Evolutionary conservation across 2,329 filamentous ascomycete genomes (phyloP).

Genomic region (Fusarium praegraminearum): DNA sequence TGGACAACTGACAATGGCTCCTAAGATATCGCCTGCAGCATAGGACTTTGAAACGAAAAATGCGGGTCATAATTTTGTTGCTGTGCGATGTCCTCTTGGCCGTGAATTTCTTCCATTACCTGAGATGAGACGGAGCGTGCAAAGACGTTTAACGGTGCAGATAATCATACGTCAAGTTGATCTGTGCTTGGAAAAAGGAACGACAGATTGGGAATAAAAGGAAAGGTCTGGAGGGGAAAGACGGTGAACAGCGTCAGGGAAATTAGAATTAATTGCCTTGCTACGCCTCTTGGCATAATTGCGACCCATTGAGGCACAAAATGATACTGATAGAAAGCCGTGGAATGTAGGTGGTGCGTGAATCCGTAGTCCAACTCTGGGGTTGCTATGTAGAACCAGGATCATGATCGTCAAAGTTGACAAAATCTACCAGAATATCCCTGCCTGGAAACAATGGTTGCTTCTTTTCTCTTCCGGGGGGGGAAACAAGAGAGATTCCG

Average conservation of each 20-base stretch:
- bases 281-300: not conserved
- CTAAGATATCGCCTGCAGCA: not conserved
- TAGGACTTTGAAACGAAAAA: not conserved
- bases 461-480: not conserved
- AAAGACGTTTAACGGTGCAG: not conserved
- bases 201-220: no score
- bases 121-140: not conserved
- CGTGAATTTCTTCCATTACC: not conserved
- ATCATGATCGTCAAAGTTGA: not conserved
- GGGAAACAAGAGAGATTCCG: not conserved
- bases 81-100: not conserved
- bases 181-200: slow-evolving; percentile 2
- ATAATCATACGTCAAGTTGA: not conserved
- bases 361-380: not conserved
- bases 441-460: not conserved
- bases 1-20: not conserved
- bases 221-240: not conserved
- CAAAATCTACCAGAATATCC: not conserved
- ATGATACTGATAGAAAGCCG: not conserved
- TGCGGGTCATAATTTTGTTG: not conserved
- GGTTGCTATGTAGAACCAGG: not conserved
- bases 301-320: not conserved
- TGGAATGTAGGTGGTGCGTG: not conserved
- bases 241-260: not conserved
- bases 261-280: not conserved